These are phyloP conservation scores for Zygosaccharomyces rouxii DNA, from an alignment of 805 yeast genomes.

Conservation along the genomic window DNA sequence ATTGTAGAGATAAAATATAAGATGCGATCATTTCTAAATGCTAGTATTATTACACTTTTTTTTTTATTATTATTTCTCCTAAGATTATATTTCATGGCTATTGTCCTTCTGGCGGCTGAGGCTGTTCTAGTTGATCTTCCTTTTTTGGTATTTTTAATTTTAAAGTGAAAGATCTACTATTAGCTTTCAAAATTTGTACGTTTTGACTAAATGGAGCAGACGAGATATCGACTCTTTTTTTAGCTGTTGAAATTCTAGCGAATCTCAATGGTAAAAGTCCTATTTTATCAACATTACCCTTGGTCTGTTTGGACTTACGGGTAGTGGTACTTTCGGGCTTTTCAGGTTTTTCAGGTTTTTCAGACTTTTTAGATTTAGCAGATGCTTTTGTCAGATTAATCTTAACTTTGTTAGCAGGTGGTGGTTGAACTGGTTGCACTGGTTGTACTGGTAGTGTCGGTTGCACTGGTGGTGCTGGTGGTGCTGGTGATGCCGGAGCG, in stretches of 20 bases:
- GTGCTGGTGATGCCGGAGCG: too few species aligned
- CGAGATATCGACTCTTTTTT: conserved; percentile 39
- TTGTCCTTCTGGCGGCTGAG: neutral
- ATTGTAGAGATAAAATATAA: neutral
- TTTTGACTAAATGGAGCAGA: conserved; percentile 39
- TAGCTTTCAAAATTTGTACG: conserved; percentile 29
- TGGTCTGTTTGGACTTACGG: conserved; percentile 13
- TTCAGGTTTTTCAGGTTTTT: conserved; percentile 10
- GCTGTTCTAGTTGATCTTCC: neutral
- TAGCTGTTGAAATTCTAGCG: conserved; percentile 38
- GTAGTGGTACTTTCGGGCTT: conserved; percentile 1
- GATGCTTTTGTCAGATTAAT: conserved; percentile 7
- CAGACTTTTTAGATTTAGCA: conserved; percentile 10
- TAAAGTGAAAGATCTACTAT: conserved; percentile 28
- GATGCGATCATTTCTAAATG: neutral
- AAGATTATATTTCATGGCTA: neutral
- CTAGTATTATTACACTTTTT: neutral
- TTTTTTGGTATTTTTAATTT: conserved; percentile 21
- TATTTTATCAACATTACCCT: conserved; percentile 21
- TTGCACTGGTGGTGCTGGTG: neutral
- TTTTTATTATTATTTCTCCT: neutral
- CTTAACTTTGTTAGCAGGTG: conserved; percentile 12
- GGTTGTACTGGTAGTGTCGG: neutral
- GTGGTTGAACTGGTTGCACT: neutral
- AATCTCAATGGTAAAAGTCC: conserved; percentile 38